phyloP scores from a whole-genome alignment of 2,329 filamentous ascomycete species.

The Simplicillium sp. region DNA sequence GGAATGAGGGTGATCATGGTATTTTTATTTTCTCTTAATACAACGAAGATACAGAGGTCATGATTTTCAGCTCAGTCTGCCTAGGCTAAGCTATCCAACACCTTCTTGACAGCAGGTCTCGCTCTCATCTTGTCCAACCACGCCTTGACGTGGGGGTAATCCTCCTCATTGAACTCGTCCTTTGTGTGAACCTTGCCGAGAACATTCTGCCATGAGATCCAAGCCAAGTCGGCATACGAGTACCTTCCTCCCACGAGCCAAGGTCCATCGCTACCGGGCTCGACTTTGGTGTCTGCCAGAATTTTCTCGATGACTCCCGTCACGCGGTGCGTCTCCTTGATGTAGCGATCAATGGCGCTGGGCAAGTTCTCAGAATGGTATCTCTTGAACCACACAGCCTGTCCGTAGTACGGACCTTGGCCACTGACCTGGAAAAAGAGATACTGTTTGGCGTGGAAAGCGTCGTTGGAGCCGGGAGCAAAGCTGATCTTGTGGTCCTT shows the following conservation, averaged over 20 bases:
- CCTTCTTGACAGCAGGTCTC: slow-evolving; percentile 8
- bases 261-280: slow-evolving; percentile 4
- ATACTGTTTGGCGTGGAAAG: slow-evolving; percentile 9
- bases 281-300: slow-evolving; percentile 9
- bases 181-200: neutral
- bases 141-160: slow-evolving; percentile 6
- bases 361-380: slow-evolving; percentile 15
- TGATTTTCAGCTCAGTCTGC: too few relatives aligned
- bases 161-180: slow-evolving; percentile 2
- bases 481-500: slow-evolving; percentile 7
- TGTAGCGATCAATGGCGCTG: slow-evolving; percentile 17
- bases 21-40: too few relatives aligned
- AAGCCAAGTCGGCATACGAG: slow-evolving; percentile 17
- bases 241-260: slow-evolving; percentile 13
- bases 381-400: slow-evolving; percentile 13
- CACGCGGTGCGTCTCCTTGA: slow-evolving; percentile 17
- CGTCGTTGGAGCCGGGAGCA: slow-evolving; percentile 5
- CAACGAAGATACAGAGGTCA: too few relatives aligned
- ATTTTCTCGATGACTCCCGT: slow-evolving; percentile 15
- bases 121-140: slow-evolving; percentile 5
- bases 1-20: too few relatives aligned
- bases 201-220: slow-evolving; percentile 11
- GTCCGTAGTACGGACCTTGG: slow-evolving; percentile 21
- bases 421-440: slow-evolving; percentile 13
- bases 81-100: neutral